These are phyloP conservation scores for Euphorbia celastroides DNA, from an alignment of 441 rosid genomes.

Conservation along the genomic window DNA sequence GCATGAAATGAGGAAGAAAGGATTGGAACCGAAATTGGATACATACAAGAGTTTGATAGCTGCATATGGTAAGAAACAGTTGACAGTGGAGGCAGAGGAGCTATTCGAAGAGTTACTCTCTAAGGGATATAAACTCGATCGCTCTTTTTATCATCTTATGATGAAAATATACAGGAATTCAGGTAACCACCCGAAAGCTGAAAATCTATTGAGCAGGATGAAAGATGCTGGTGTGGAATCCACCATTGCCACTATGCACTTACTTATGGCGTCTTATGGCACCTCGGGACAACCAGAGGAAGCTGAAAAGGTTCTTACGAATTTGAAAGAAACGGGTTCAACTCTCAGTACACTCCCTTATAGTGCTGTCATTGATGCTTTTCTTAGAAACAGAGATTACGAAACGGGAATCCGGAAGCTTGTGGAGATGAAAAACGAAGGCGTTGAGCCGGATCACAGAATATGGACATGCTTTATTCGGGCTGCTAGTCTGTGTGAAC, in stretches of 20 bases:
- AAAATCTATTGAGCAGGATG: constrained; percentile 63
- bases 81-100: constrained; percentile 68
- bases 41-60: constrained; percentile 91
- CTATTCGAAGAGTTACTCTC: constrained; percentile 61
- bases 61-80: constrained; percentile 74
- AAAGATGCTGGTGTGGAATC: constrained; percentile 81
- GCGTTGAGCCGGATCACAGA: constrained; percentile 78
- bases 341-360: constrained; percentile 71
- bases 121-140: constrained; percentile 71
- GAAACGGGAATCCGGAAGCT: constrained; percentile 65
- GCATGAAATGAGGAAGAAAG: constrained; percentile 67
- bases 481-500: constrained; percentile 72
- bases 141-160: constrained; percentile 86
- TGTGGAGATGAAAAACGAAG: constrained; percentile 66
- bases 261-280: constrained; percentile 91
- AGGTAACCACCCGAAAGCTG: constrained; percentile 71
- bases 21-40: constrained; percentile 75
- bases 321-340: constrained; percentile 60
- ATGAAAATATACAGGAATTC: constrained; percentile 80
- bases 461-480: constrained; percentile 95
- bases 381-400: constrained; percentile 68
- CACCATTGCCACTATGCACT: constrained; percentile 81
- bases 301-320: constrained; percentile 75
- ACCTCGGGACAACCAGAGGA: constrained; percentile 82
- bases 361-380: constrained; percentile 86